Percentiles rank a stretch among this genome's conserved stretches.
Conservation (phyloP, 2,329 filamentous ascomycete species). For the Claviceps monticola region DNA sequence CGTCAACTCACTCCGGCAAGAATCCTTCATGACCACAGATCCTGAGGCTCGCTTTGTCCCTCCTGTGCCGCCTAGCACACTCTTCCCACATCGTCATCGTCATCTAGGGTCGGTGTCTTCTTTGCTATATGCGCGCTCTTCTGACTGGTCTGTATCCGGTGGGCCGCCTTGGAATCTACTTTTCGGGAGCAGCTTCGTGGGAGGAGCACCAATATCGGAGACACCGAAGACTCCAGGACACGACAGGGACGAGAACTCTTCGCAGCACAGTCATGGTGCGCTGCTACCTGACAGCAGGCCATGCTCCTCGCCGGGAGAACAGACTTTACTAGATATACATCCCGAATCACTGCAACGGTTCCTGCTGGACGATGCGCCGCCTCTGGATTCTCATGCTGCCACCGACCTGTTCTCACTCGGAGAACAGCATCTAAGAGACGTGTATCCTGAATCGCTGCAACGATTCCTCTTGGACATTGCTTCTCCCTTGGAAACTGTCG, state of each 20-base stretch:
- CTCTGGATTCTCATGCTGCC: conserved; percentile 3
- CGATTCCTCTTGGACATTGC: no score
- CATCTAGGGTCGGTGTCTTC: conserved; percentile 19
- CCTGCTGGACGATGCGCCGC: conserved; percentile 29
- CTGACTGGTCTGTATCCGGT: conserved; percentile 32
- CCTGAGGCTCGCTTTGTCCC: conserved; percentile 63
- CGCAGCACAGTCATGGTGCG: background rate
- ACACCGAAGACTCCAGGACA: background rate
- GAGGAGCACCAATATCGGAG: background rate
- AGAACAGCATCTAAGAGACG: no score
- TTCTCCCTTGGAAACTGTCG: conserved; percentile 4
- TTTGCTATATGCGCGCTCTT: conserved; percentile 24
- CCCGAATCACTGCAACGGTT: conserved; percentile 41
- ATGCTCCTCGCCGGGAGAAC: conserved; percentile 21
- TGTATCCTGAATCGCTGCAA: no score
- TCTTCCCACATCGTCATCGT: conserved; percentile 9
- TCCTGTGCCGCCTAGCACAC: conserved; percentile 38
- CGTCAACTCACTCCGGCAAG: conserved; percentile 41
- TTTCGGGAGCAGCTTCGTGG: conserved; percentile 31
- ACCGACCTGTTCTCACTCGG: no score
- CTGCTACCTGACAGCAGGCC: background rate
- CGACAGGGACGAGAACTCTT: background rate
- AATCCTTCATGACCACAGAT: conserved; percentile 60
- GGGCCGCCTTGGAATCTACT: conserved; percentile 38
- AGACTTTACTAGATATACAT: conserved; percentile 36